These are phyloP conservation scores for Scutellaria barbata DNA, from an alignment of 257 asterid species.

Conservation along the genomic window DNA sequence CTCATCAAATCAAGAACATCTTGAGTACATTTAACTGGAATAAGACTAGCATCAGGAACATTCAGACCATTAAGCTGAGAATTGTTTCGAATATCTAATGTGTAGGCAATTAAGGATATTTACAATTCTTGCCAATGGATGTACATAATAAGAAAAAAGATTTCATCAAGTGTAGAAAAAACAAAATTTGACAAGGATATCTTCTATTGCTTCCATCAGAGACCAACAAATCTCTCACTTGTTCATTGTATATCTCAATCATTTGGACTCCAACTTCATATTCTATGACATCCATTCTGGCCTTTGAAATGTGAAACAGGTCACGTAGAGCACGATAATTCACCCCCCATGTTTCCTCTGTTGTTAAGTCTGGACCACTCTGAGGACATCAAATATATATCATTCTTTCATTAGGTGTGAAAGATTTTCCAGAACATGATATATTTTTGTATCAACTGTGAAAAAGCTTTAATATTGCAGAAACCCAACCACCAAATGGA, in stretches of 20 bases:
- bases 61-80: slow-evolving; percentile 92
- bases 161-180: neutral
- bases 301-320: slow-evolving; percentile 67
- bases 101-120: slow-evolving; percentile 58
- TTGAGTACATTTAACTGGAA: slow-evolving; percentile 77
- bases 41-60: slow-evolving; percentile 86
- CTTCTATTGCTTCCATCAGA: slow-evolving; percentile 70
- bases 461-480: slow-evolving; percentile 1
- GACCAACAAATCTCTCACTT: slow-evolving; percentile 93
- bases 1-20: slow-evolving; percentile 93
- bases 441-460: slow-evolving; percentile 7
- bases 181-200: slow-evolving; percentile 66
- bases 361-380: slow-evolving; percentile 94
- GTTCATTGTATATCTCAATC: slow-evolving; percentile 94
- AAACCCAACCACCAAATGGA: slow-evolving; percentile 6
- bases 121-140: neutral
- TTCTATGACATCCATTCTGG: slow-evolving; percentile 62
- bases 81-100: slow-evolving; percentile 87
- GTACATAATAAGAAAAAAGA: neutral
- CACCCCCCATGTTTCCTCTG: slow-evolving; percentile 91
- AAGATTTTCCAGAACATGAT: slow-evolving; percentile 18
- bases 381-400: slow-evolving; percentile 38
- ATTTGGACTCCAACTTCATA: slow-evolving; percentile 92
- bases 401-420: slow-evolving; percentile 7
- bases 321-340: slow-evolving; percentile 87